phyloP scores from a whole-genome alignment of 75 land plant species.

The Cryptomeria japonica region DNA sequence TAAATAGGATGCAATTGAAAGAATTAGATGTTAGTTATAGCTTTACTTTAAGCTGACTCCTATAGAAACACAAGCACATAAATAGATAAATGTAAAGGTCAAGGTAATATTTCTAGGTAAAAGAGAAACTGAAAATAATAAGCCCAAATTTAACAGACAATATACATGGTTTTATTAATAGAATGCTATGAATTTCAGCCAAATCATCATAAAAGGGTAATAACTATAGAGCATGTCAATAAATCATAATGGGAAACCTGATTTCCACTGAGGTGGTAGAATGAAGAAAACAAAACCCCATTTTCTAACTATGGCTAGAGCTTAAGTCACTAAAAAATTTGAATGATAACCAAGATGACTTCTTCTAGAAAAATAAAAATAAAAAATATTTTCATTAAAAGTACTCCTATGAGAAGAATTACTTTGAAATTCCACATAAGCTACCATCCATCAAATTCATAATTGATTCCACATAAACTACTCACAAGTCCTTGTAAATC shows the following conservation, averaged over 20 bases:
- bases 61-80: constrained; percentile 8
- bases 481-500: neutral
- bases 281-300: neutral
- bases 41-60: neutral
- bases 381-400: neutral
- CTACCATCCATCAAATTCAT: neutral
- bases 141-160: neutral
- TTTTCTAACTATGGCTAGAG: neutral
- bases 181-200: neutral
- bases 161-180: neutral
- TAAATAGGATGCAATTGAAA: constrained; percentile 1
- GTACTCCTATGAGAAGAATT: neutral
- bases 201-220: neutral
- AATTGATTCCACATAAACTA: neutral
- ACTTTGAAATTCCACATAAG: neutral
- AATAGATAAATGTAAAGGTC: neutral
- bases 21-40: neutral
- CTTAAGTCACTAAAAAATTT: neutral
- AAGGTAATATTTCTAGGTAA: neutral
- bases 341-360: neutral
- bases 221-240: neutral
- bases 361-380: neutral
- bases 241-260: neutral
- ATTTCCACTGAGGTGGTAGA: neutral
- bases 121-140: neutral